These are phyloP conservation scores for Aureobasidium sp. DNA, from an alignment of 2,329 filamentous ascomycete species.

Conservation along the genomic window DNA sequence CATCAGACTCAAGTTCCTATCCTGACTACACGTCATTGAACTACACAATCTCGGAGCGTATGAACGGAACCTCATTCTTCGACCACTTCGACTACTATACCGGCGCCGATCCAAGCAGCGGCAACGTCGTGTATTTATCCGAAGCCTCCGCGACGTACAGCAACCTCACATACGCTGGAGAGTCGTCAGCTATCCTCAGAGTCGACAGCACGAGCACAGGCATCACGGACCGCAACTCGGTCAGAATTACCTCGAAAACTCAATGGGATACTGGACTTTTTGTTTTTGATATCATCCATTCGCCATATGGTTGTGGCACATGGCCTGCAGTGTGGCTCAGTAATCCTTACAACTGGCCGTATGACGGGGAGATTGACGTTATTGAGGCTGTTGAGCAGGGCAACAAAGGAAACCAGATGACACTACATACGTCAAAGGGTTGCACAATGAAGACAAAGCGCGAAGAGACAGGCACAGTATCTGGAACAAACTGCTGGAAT, in stretches of 20 bases:
- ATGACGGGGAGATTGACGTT: constrained; percentile 39
- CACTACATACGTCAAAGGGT: constrained; percentile 35
- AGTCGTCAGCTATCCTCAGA: constrained; percentile 29
- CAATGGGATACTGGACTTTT: constrained; percentile 70
- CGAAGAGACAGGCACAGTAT: constrained; percentile 39
- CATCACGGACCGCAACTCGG: constrained; percentile 63
- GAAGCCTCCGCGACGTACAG: constrained; percentile 24
- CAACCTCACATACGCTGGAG: constrained; percentile 34
- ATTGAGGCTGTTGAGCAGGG: constrained; percentile 42
- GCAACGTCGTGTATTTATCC: constrained; percentile 52
- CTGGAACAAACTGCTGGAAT: constrained; percentile 32
- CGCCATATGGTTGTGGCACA: constrained; percentile 68
- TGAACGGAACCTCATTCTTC: constrained; percentile 54
- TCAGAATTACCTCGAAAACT: constrained; percentile 67
- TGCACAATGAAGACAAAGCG: constrained; percentile 35
- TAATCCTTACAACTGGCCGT: constrained; percentile 68
- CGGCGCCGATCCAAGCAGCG: constrained; percentile 52
- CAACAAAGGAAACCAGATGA: constrained; percentile 30
- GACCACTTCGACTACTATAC: constrained; percentile 56
- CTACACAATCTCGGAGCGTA: constrained; percentile 31
- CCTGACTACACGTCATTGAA: constrained; percentile 31
- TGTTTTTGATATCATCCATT: constrained; percentile 71
- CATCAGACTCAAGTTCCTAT: constrained; percentile 23
- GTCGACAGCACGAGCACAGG: constrained; percentile 32
- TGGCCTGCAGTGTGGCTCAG: constrained; percentile 75